Conservation (phyloP, 1,139 yeast genomes). For the Saccharomyces hybrid region DNA sequence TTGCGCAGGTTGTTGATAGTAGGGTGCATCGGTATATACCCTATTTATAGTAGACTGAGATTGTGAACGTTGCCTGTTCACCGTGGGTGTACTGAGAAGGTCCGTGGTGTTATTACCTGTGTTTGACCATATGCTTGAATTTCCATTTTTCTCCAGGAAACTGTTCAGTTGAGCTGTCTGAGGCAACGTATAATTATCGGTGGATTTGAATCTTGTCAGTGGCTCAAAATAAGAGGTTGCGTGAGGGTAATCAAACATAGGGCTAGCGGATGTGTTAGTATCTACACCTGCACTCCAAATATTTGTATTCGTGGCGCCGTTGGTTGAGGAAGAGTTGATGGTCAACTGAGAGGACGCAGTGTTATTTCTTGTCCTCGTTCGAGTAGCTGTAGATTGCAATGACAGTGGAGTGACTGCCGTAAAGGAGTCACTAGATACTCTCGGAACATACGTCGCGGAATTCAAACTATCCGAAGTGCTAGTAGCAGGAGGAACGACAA, state of each 20-base stretch:
- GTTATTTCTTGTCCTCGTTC: background rate
- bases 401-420: too few species aligned
- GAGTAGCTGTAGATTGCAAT: too few species aligned
- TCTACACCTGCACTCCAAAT: too few species aligned
- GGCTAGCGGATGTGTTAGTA: too few species aligned
- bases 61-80: constrained; percentile 4
- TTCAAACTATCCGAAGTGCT: too few species aligned
- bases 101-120: background rate
- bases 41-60: constrained; percentile 26
- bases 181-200: too few species aligned
- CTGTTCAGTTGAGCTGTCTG: too few species aligned
- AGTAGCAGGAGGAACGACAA: too few species aligned
- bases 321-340: too few species aligned
- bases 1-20: constrained; percentile 26
- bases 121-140: background rate
- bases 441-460: too few species aligned
- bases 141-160: too few species aligned
- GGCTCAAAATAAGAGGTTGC: background rate
- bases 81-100: background rate
- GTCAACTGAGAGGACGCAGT: background rate
- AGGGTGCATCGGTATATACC: constrained; percentile 21
- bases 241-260: background rate
- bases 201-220: background rate
- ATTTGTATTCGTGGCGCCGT: background rate
- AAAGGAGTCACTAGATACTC: too few species aligned